phyloP scores from a whole-genome alignment of 345 rosid genomes.

The Linum usitatissimum region DNA sequence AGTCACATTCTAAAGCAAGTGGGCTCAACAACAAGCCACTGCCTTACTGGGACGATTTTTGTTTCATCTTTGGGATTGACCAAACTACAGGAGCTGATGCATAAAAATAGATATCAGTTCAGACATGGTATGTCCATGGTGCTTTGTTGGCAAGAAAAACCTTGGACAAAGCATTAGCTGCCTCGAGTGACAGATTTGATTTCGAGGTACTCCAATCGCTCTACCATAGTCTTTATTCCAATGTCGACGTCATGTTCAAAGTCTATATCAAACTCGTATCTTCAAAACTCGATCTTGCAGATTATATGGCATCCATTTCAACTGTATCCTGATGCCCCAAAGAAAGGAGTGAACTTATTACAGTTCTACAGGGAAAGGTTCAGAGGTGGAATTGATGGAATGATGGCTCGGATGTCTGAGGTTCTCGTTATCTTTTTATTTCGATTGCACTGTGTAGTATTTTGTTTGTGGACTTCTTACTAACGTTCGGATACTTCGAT shows the following conservation, averaged over 20 bases:
- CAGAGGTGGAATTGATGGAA: conserved; percentile 45
- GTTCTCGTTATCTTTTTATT: conserved; percentile 22
- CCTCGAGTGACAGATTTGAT: conserved; percentile 48
- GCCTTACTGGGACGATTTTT: too few species aligned
- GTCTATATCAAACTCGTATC: not conserved
- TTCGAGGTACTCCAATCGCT: conserved; percentile 42
- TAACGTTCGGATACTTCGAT: conserved; percentile 1
- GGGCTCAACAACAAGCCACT: too few species aligned
- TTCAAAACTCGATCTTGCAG: conserved; percentile 25
- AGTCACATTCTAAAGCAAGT: too few species aligned
- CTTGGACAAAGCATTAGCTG: conserved; percentile 68
- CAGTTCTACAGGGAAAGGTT: conserved; percentile 52
- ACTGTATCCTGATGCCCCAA: conserved; percentile 77
- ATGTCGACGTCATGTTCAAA: not conserved
- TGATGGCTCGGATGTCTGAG: conserved; percentile 51
- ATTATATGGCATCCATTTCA: conserved; percentile 78
- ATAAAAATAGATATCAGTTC: conserved; percentile 58
- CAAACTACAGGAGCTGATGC: too few species aligned
- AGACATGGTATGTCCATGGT: conserved; percentile 86
- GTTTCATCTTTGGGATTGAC: too few species aligned
- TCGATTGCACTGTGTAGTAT: not conserved
- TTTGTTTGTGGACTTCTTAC: not conserved
- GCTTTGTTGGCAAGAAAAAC: conserved; percentile 71
- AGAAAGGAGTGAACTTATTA: conserved; percentile 64
- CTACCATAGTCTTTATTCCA: not conserved